Evolutionary conservation across 345 rosid species (phyloP).

Genomic region (Salix purpurea): DNA sequence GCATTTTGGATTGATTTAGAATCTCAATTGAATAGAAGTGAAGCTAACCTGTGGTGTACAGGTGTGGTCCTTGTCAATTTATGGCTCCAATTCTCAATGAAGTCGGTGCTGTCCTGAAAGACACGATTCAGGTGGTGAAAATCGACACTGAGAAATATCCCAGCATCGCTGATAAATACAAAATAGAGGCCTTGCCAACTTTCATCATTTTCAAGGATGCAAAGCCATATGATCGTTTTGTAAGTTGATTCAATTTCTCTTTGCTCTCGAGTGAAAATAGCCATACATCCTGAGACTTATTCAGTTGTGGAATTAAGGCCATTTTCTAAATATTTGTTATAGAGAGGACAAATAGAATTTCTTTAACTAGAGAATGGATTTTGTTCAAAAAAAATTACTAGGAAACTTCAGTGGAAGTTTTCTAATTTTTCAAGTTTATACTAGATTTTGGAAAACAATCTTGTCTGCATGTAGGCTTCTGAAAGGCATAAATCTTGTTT

Average conservation of each 20-base stretch:
- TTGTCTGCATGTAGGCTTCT: not conserved
- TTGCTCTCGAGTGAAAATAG: not conserved
- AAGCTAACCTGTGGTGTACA: constrained; percentile 23
- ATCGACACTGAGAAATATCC: constrained; percentile 94
- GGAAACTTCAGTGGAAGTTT: not conserved
- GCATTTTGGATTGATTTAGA: not conserved
- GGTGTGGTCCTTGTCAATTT: constrained; percentile 97
- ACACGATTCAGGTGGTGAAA: constrained; percentile 70
- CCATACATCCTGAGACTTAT: not conserved
- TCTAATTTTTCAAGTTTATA: not conserved
- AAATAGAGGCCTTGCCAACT: constrained; percentile 77
- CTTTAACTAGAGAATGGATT: not conserved
- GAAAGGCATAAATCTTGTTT: not conserved
- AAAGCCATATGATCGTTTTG: constrained; percentile 75
- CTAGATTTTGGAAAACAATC: not conserved
- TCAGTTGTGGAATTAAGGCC: not conserved
- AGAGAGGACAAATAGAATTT: not conserved
- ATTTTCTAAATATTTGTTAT: not conserved
- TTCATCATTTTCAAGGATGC: constrained; percentile 86
- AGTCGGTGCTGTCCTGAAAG: constrained; percentile 61
- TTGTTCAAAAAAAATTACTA: not conserved
- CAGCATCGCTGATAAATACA: constrained; percentile 62
- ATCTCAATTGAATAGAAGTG: not conserved
- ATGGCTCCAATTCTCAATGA: constrained; percentile 81
- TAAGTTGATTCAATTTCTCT: constrained; percentile 35